Percentiles rank a stretch among this genome's conserved stretches.
phyloP scores from a whole-genome alignment of 2,329 filamentous ascomycete species.

The Xylaria sp. region DNA sequence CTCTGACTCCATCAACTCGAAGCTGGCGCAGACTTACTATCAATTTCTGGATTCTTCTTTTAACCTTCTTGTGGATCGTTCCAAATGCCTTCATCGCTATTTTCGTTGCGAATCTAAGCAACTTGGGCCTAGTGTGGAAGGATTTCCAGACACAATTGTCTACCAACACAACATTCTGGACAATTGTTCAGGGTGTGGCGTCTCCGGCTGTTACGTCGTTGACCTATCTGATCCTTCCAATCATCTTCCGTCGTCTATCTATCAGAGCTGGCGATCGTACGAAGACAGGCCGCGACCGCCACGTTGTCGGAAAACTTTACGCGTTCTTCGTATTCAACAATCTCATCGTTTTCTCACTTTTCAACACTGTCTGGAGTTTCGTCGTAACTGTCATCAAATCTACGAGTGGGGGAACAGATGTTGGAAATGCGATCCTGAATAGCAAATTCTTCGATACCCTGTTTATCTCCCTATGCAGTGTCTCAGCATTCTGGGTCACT shows the following conservation, averaged over 20 bases:
- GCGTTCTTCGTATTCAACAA: slow-evolving; percentile 99
- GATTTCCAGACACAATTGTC: slow-evolving; percentile 71
- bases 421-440: slow-evolving; percentile 71
- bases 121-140: slow-evolving; percentile 80
- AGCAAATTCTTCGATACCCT: slow-evolving; percentile 67
- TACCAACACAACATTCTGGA: slow-evolving; percentile 72
- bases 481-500: slow-evolving; percentile 92
- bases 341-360: slow-evolving; percentile 89
- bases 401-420: slow-evolving; percentile 61
- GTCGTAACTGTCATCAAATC: slow-evolving; percentile 67
- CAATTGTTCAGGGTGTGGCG: slow-evolving; percentile 87
- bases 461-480: slow-evolving; percentile 76
- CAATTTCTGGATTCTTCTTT: slow-evolving; percentile 78
- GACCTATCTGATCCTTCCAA: slow-evolving; percentile 85
- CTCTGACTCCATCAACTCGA: slow-evolving; percentile 70
- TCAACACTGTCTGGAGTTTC: slow-evolving; percentile 81
- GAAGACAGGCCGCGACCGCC: slow-evolving; percentile 89
- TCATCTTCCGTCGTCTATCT: slow-evolving; percentile 87
- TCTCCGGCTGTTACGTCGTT: slow-evolving; percentile 87
- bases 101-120: slow-evolving; percentile 84
- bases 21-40: slow-evolving; percentile 78
- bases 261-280: slow-evolving; percentile 85
- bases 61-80: slow-evolving; percentile 86
- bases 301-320: slow-evolving; percentile 89
- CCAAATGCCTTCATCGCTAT: slow-evolving; percentile 95